phyloP scores from a whole-genome alignment of 495 filamentous ascomycete species.

The Xylaria nigripes region DNA sequence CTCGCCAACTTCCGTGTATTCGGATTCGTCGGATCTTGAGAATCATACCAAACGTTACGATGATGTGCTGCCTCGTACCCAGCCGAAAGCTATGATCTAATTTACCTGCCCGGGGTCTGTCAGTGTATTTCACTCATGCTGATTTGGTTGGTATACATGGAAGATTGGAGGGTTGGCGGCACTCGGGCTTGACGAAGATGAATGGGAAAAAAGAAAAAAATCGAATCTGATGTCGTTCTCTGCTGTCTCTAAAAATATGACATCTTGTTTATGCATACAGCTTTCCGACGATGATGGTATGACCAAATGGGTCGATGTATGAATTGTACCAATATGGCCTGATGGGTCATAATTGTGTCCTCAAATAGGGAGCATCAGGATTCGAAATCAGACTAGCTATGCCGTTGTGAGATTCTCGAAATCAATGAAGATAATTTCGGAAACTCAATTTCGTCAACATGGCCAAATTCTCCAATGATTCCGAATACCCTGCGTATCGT shows the following conservation, averaged over 20 bases:
- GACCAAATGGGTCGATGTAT: background rate
- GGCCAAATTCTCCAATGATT: background rate
- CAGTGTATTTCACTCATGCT: background rate
- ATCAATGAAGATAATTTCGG: background rate
- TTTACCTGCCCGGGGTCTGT: background rate
- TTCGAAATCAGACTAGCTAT: background rate
- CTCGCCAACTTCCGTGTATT: conserved; percentile 14
- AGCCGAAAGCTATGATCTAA: conserved; percentile 40
- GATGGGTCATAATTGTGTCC: background rate
- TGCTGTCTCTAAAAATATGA: background rate
- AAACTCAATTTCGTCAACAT: background rate
- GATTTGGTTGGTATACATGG: background rate
- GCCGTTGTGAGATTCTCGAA: background rate
- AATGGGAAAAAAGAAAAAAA: background rate
- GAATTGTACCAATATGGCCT: background rate
- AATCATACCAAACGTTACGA: conserved; percentile 38
- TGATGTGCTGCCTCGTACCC: conserved; percentile 35
- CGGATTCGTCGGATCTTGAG: conserved; percentile 27
- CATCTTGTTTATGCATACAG: background rate
- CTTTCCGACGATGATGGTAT: background rate
- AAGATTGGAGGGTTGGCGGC: background rate
- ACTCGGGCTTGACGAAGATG: background rate
- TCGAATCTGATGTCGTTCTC: background rate
- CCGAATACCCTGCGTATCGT: no score
- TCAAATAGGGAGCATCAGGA: background rate